Percentiles rank a stretch among this genome's conserved stretches.
Conservation (phyloP, 352 stramenopile species). For the Plasmopara muralis region DNA sequence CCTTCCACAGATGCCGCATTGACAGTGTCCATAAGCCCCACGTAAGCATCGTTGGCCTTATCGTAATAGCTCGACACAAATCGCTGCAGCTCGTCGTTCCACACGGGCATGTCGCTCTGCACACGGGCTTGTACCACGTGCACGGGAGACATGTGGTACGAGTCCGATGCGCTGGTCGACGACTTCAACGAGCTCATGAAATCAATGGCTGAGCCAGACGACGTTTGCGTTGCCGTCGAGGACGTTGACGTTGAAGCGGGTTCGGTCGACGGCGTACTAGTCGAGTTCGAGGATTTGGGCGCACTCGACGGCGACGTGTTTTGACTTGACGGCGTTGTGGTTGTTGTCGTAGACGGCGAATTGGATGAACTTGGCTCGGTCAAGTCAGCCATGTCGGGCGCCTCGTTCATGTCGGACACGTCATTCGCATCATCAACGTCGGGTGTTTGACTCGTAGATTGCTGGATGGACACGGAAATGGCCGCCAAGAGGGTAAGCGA, state of each 20-base stretch:
- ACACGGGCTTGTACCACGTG: conserved; percentile 66
- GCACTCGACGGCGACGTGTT: background rate
- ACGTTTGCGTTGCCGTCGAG: conserved; percentile 13
- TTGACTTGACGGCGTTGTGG: background rate
- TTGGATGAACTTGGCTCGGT: background rate
- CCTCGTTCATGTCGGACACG: background rate
- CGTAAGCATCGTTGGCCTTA: conserved; percentile 44
- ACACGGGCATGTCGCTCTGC: conserved; percentile 56
- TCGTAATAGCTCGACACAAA: conserved; percentile 62
- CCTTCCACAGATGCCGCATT: conserved; percentile 78
- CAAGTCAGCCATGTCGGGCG: background rate
- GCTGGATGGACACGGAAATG: background rate
- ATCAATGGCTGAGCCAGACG: conserved; percentile 27
- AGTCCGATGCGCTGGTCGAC: conserved; percentile 18
- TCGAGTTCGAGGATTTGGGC: background rate
- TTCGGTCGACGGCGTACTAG: background rate
- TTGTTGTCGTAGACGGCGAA: background rate
- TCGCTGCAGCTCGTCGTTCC: conserved; percentile 40
- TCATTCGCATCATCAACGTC: background rate
- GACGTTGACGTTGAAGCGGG: conserved; percentile 12
- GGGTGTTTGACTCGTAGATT: background rate
- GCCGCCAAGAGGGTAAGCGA: background rate
- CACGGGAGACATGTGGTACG: conserved; percentile 70
- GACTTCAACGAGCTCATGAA: conserved; percentile 36
- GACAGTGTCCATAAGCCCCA: conserved; percentile 67